Evolutionary conservation across 352 stramenopile genomes (phyloP).

Genomic region (Phytophthora kernoviae): DNA sequence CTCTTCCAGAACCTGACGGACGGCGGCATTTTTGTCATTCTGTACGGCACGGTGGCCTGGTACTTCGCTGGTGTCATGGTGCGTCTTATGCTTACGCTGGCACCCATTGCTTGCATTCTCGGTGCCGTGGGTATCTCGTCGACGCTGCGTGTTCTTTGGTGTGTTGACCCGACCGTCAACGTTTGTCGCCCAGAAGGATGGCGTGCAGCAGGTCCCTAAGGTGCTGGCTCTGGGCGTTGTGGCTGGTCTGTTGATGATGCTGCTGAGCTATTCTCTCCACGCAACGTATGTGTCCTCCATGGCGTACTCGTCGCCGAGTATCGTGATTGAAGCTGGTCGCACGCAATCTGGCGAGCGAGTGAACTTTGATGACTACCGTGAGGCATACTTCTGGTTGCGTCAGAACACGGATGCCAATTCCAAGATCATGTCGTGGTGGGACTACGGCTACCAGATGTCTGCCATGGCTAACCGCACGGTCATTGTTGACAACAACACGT

Average conservation of each 20-base stretch:
- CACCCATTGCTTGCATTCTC: conserved; percentile 93
- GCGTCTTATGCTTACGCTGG: conserved; percentile 92
- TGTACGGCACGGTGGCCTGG: conserved; percentile 93
- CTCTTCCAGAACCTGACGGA: conserved; percentile 91
- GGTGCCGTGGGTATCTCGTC: conserved; percentile 85
- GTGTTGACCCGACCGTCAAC: conserved; percentile 63
- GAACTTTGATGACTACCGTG: conserved; percentile 97
- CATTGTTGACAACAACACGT: conserved; percentile 96
- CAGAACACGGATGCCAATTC: conserved; percentile 90
- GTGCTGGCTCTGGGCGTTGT: conserved; percentile 62
- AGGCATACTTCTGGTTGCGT: conserved; percentile 92
- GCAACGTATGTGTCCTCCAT: conserved; percentile 90
- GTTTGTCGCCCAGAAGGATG: conserved; percentile 54
- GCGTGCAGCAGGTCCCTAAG: conserved; percentile 69
- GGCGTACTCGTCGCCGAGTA: conserved; percentile 92
- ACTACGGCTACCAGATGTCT: conserved; percentile 93
- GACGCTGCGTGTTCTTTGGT: conserved; percentile 75
- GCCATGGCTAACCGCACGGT: conserved; percentile 91
- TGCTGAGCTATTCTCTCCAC: conserved; percentile 91
- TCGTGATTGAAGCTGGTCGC: conserved; percentile 89
- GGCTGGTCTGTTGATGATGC: conserved; percentile 61
- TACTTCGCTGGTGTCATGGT: conserved; percentile 95
- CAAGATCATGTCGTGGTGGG: conserved; percentile 92
- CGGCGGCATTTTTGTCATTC: conserved; percentile 92
- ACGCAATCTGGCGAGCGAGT: conserved; percentile 76